Evolutionary conservation across 2,329 filamentous ascomycete species (phyloP).

Genomic region (Fusarium kyushuense): DNA sequence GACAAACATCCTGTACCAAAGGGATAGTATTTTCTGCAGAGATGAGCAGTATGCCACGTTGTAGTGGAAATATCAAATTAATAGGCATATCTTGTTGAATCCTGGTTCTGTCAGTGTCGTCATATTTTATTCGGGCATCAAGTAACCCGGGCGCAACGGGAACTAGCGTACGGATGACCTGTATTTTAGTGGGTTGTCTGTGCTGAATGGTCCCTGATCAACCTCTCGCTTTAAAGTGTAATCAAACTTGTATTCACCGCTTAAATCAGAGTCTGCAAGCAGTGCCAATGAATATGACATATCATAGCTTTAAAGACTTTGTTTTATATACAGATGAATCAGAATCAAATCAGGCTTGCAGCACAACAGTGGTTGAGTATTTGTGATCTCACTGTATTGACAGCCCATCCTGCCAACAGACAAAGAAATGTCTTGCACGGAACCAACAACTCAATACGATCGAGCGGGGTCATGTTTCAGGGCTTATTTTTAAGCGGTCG

Average conservation of each 20-base stretch:
- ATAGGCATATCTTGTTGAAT: too few relatives aligned
- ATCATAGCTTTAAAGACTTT: too few relatives aligned
- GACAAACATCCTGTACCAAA: too few relatives aligned
- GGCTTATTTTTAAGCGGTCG: not conserved
- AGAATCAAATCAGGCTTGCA: not conserved
- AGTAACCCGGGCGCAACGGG: not conserved
- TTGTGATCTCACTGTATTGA: not conserved
- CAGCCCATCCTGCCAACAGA: not conserved
- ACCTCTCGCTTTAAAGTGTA: not conserved
- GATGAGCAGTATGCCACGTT: not conserved
- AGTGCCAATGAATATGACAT: not conserved
- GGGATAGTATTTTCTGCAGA: not conserved
- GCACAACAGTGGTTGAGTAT: too few relatives aligned
- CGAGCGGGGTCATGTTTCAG: slow-evolving; percentile 10
- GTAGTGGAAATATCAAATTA: too few relatives aligned
- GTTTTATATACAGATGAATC: not conserved
- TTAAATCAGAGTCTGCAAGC: not conserved
- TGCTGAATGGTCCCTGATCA: slow-evolving; percentile 1
- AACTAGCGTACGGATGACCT: slow-evolving; percentile 1
- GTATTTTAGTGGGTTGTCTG: slow-evolving; percentile 2
- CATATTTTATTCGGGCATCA: not conserved
- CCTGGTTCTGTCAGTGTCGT: not conserved
- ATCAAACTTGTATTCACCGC: not conserved
- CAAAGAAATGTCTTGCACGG: not conserved
- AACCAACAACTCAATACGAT: slow-evolving; percentile 1